Percentiles rank a stretch among this genome's conserved stretches.
Evolutionary conservation across 225 moss, liverwort and hornwort species (phyloP).

Genomic region (Neckera pumila): DNA sequence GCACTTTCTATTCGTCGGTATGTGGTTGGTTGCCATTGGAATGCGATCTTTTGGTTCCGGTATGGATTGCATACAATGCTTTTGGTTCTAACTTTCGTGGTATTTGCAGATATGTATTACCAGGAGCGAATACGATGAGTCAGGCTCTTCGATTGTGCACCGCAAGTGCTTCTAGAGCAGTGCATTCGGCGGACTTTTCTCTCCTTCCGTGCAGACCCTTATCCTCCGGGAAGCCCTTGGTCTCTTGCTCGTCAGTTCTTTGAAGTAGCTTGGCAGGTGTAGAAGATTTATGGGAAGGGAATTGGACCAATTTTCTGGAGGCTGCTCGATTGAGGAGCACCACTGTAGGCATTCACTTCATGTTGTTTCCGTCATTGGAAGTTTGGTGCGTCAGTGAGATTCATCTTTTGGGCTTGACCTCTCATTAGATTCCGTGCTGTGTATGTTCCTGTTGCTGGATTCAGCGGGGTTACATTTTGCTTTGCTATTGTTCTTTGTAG

Average conservation of each 20-base stretch:
- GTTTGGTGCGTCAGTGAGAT: not conserved
- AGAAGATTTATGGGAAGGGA: not conserved
- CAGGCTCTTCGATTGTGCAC: conserved; percentile 84
- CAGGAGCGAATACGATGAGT: conserved; percentile 74
- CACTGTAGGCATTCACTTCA: not conserved
- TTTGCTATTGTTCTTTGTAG: not conserved
- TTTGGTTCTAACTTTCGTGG: not conserved
- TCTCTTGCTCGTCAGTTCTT: not conserved
- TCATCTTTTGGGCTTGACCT: not conserved
- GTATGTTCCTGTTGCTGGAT: conserved; percentile 3
- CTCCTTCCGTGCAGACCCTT: not conserved
- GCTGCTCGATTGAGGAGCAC: not conserved
- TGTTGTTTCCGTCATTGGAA: conserved; percentile 1
- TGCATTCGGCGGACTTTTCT: not conserved
- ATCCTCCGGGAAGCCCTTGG: not conserved
- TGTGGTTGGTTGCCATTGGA: not conserved
- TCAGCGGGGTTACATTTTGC: not conserved
- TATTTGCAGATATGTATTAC: conserved; percentile 83
- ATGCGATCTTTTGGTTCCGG: not conserved
- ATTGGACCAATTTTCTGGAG: not conserved
- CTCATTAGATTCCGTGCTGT: not conserved
- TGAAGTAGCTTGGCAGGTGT: not conserved
- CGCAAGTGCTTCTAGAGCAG: conserved; percentile 78
- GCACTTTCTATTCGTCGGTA: conserved; percentile 93
- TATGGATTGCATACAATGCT: not conserved